Conservation (phyloP, 148 eudicot genomes). For the Vaccinium darrowii region DNA sequence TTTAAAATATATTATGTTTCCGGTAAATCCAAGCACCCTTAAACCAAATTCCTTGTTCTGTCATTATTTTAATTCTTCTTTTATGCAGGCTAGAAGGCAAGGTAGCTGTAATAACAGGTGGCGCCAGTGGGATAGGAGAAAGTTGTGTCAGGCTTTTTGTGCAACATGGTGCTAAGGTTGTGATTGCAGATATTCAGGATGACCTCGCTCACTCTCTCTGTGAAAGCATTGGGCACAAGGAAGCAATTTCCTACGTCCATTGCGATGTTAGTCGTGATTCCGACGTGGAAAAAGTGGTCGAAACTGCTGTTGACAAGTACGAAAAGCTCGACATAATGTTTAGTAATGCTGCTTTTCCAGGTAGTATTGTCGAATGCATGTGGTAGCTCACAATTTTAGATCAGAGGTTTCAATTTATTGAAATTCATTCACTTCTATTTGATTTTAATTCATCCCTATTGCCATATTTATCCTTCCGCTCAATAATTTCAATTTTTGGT, state of each 20-base stretch:
- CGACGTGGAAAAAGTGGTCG: constrained; percentile 19
- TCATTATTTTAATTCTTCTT: background rate
- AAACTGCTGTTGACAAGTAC: constrained; percentile 20
- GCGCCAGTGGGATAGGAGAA: background rate
- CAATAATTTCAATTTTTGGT: too few relatives aligned
- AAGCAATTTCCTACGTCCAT: background rate
- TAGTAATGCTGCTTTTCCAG: constrained; percentile 33
- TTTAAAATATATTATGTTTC: too few relatives aligned
- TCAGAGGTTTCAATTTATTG: too few relatives aligned
- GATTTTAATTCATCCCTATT: too few relatives aligned
- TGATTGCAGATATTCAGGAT: constrained; percentile 1
- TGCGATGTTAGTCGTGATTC: constrained; percentile 21
- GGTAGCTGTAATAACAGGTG: background rate
- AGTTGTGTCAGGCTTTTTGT: background rate
- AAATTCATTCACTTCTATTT: too few relatives aligned
- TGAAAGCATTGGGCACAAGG: background rate
- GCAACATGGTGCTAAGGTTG: background rate
- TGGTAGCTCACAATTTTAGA: background rate
- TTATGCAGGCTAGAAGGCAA: background rate
- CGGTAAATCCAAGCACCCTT: too few relatives aligned
- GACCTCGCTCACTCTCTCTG: background rate
- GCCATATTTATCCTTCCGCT: too few relatives aligned
- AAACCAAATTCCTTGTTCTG: too few relatives aligned
- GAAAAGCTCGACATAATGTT: constrained; percentile 38
- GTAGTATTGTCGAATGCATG: background rate